These are phyloP conservation scores for Adiantum capillusveneris DNA, from an alignment of 75 land plant genomes.

Conservation along the genomic window DNA sequence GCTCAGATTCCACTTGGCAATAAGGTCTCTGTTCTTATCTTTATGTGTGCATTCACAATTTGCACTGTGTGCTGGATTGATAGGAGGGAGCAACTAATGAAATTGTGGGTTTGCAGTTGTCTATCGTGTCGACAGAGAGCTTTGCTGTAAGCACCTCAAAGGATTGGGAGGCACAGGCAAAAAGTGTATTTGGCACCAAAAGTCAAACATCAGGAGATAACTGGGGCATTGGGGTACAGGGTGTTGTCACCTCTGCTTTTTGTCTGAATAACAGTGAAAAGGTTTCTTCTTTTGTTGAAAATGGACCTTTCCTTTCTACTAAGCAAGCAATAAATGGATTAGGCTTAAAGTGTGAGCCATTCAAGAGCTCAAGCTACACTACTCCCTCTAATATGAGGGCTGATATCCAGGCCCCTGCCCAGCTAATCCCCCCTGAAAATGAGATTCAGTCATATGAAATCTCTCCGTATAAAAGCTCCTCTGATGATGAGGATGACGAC, in stretches of 20 bases:
- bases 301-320: background rate
- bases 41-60: no score
- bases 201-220: background rate
- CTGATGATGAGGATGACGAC: constrained; percentile 53
- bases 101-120: background rate
- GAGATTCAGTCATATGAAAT: constrained; percentile 47
- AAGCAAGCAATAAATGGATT: background rate
- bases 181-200: background rate
- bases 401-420: background rate
- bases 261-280: background rate
- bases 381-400: constrained; percentile 1
- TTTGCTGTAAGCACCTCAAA: background rate
- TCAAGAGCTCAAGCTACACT: background rate
- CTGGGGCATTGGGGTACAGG: no score
- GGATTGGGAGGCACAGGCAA: background rate
- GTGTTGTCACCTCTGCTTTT: background rate
- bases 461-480: constrained; percentile 64
- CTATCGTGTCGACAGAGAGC: background rate
- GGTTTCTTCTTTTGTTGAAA: background rate
- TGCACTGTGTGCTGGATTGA: no score
- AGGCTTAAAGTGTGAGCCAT: background rate
- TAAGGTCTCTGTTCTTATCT: background rate
- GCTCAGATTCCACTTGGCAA: background rate
- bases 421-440: background rate
- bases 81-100: no score